phyloP scores from a whole-genome alignment of 257 asterid species.

The Striga asiatica region DNA sequence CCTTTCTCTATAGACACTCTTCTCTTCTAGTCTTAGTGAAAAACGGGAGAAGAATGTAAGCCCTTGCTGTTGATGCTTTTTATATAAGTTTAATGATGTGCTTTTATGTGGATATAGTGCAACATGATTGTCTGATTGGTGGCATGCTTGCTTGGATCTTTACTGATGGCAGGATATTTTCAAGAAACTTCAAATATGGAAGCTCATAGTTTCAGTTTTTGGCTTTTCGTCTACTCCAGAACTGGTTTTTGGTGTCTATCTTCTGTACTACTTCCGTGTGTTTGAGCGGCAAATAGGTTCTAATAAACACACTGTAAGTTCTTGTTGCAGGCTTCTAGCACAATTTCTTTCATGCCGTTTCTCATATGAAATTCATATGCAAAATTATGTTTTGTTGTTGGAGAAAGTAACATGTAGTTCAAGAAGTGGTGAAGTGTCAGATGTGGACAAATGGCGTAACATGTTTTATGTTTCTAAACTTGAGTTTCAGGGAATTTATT shows the following conservation, averaged over 20 bases:
- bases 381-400: too few relatives aligned
- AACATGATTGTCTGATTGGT: neutral
- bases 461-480: too few relatives aligned
- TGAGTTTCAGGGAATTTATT: too few relatives aligned
- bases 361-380: slow-evolving; percentile 13
- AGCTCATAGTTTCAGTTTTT: slow-evolving; percentile 74
- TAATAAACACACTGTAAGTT: slow-evolving; percentile 83
- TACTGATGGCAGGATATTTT: slow-evolving; percentile 71
- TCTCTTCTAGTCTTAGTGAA: neutral
- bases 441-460: too few relatives aligned
- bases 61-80: too few relatives aligned
- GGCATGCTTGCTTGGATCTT: slow-evolving; percentile 13
- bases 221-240: slow-evolving; percentile 96
- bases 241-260: slow-evolving; percentile 77
- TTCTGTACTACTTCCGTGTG: slow-evolving; percentile 92
- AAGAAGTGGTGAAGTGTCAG: too few relatives aligned
- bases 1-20: too few relatives aligned
- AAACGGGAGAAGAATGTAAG: too few relatives aligned
- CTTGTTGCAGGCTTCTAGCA: slow-evolving; percentile 13
- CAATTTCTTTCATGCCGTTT: slow-evolving; percentile 12
- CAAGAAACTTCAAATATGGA: slow-evolving; percentile 85
- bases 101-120: neutral
- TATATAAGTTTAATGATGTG: neutral
- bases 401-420: too few relatives aligned
- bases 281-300: slow-evolving; percentile 99